phyloP scores from a whole-genome alignment of 192 early-diverging fungal species.

The Gonapodya prolifera region DNA sequence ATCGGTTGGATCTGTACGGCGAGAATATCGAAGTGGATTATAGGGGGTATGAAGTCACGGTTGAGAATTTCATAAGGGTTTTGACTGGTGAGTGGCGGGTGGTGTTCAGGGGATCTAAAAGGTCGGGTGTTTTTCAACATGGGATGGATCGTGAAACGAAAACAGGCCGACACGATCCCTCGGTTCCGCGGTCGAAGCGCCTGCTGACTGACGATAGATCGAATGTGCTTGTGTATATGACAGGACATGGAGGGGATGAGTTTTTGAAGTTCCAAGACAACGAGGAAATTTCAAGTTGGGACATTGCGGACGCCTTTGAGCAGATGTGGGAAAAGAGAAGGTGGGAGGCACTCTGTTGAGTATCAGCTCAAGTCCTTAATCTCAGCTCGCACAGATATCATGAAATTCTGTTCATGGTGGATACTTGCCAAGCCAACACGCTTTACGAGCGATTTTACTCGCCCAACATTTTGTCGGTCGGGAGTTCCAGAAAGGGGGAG shows the following conservation, averaged over 20 bases:
- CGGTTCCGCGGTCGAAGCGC: slow-evolving; percentile 88
- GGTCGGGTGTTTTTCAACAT: slow-evolving; percentile 1
- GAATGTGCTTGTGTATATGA: slow-evolving; percentile 96
- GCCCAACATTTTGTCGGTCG: slow-evolving; percentile 85
- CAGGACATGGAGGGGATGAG: slow-evolving; percentile 96
- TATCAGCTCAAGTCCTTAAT: background rate
- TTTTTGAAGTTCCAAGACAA: slow-evolving; percentile 98
- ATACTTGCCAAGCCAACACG: slow-evolving; percentile 97
- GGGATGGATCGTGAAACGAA: background rate
- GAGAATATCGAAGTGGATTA: slow-evolving; percentile 98
- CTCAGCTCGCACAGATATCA: slow-evolving; percentile 49
- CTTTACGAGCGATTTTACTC: slow-evolving; percentile 90
- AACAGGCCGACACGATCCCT: slow-evolving; percentile 63
- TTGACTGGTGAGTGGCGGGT: slow-evolving; percentile 50
- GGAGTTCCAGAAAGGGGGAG: slow-evolving; percentile 70
- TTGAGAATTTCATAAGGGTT: slow-evolving; percentile 94
- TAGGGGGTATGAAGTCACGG: slow-evolving; percentile 97
- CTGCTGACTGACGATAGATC: slow-evolving; percentile 90
- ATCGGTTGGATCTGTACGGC: slow-evolving; percentile 76
- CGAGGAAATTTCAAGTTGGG: slow-evolving; percentile 91
- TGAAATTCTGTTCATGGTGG: slow-evolving; percentile 97
- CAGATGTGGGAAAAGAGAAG: slow-evolving; percentile 96
- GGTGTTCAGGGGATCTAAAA: background rate
- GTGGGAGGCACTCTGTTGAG: slow-evolving; percentile 16
- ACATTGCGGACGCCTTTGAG: slow-evolving; percentile 90